Percentiles rank a stretch among this genome's conserved stretches.
phyloP scores from a whole-genome alignment of 495 filamentous ascomycete genomes.

The Penicillium atrosanguineum region DNA sequence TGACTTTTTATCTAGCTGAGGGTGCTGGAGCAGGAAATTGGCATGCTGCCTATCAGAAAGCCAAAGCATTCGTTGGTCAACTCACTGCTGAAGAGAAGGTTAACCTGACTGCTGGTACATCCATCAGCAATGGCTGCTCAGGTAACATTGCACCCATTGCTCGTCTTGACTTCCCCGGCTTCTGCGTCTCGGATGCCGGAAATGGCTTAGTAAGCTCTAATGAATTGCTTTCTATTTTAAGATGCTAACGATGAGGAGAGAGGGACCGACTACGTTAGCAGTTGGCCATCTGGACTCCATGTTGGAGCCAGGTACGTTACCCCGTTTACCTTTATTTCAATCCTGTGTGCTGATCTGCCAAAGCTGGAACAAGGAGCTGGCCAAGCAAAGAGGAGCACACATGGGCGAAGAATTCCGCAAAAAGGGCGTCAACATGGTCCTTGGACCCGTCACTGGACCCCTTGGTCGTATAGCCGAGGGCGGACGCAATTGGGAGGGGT shows the following conservation, averaged over 20 bases:
- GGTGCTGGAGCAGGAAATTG: background rate
- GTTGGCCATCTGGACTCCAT: slow-evolving; percentile 52
- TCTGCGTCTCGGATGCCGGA: slow-evolving; percentile 60
- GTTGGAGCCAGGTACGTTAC: slow-evolving; percentile 41
- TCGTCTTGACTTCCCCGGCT: slow-evolving; percentile 53
- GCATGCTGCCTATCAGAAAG: background rate
- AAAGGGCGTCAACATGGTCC: slow-evolving; percentile 53
- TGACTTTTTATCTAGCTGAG: background rate
- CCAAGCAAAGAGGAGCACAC: slow-evolving; percentile 43
- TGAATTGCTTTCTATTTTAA: background rate
- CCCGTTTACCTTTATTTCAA: background rate
- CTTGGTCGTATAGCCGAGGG: slow-evolving; percentile 44
- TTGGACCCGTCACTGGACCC: slow-evolving; percentile 67
- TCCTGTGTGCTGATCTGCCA: slow-evolving; percentile 30
- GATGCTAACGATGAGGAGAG: slow-evolving; percentile 16
- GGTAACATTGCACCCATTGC: slow-evolving; percentile 50
- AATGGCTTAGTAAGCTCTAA: slow-evolving; percentile 42
- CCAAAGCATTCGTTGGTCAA: background rate
- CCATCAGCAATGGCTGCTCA: slow-evolving; percentile 37
- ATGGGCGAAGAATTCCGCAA: slow-evolving; percentile 59
- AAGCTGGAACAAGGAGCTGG: slow-evolving; percentile 55
- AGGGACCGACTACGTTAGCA: slow-evolving; percentile 56
- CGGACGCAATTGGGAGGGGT: slow-evolving; percentile 86
- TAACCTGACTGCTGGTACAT: background rate
- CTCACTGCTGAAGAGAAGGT: background rate